Evolutionary conservation across 2,329 filamentous ascomycete species (phyloP), one percentile per base, ranked within the genome.

Genomic region (Claviceps sp.): DNA sequence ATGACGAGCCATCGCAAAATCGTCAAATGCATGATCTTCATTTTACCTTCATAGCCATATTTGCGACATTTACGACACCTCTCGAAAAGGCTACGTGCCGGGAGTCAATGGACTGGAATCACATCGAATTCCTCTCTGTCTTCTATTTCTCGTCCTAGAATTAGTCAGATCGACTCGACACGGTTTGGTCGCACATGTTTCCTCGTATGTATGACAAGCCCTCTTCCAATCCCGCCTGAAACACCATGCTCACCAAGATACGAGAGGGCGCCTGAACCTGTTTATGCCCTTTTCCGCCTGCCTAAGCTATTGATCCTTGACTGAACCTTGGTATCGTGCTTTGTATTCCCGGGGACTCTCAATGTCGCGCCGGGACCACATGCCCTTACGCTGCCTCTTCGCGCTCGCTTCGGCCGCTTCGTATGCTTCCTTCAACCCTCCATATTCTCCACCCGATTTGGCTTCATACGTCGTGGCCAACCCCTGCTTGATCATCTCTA

Each of bases 341-440:
- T 98, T 98, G 69, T 88, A 98, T 54, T 88, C 84, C 59, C 89
- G 79, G 8, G 93, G 93, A 65, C 83, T 95, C 72, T 96, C 90
- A 63, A 83, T 84, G 54, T 74, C 68, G 57, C 73, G 74, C 62
- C 71, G 71, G 47, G 77, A 74, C 93, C 93, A 97, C 71, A 97
- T 79, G 0, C 87, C 87, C 58, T 71, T 72, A 56, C 78, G 78
- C 62, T 75, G 77, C 55, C 63, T 70, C 70, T 81, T 87, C 3
- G 87, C 87, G 65, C 72, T 72, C 47, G 72, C 75, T 68, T 90
- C 83, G 5, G 82, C 82, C 54, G 72, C 75, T 57, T 79, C 76
- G 64, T 91, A 91, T 54, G 75, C 66, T 47, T 72, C 70, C 60
- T 82, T 79, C 52, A 78, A 72, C 0, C 82, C 81, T 24, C 93